Evolutionary conservation across 2,329 filamentous ascomycete species (phyloP).

Genomic region (Colletotrichum navitas): DNA sequence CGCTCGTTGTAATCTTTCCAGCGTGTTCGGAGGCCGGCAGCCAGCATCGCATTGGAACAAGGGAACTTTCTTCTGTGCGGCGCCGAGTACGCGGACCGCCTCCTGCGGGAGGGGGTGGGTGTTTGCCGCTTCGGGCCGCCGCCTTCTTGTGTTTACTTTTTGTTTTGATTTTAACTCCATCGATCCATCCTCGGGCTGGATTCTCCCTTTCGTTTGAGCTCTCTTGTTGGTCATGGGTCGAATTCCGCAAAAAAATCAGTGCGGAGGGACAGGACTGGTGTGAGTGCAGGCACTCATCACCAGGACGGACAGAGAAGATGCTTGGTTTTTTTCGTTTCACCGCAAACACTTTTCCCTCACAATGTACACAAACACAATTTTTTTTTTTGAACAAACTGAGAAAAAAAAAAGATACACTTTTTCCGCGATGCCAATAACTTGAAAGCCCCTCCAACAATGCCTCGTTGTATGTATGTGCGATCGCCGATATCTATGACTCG

Average conservation of each 20-base stretch:
- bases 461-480: not conserved
- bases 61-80: conserved; percentile 34
- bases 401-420: conserved; percentile 16
- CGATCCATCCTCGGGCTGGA: conserved; percentile 21
- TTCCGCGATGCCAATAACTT: conserved; percentile 28
- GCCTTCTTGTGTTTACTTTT: conserved; percentile 56
- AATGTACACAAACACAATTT: conserved; percentile 25
- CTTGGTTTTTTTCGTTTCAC: conserved; percentile 31
- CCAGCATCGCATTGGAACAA: conserved; percentile 47
- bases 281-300: conserved; percentile 40
- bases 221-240: conserved; percentile 24
- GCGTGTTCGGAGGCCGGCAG: conserved; percentile 54
- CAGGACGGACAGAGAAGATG: conserved; percentile 25
- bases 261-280: not conserved
- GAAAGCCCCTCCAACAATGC: not conserved
- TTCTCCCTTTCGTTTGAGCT: conserved; percentile 45
- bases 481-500: not conserved
- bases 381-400: conserved; percentile 8
- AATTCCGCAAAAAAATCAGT: not conserved
- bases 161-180: conserved; percentile 16
- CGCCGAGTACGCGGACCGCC: conserved; percentile 10
- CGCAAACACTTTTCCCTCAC: conserved; percentile 3
- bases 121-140: conserved; percentile 42
- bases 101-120: conserved; percentile 43
- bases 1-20: conserved; percentile 65